Base-by-base conservation (phyloP, 1,284 basidiomycete species). In the Moesziomyces sp. region DNA sequence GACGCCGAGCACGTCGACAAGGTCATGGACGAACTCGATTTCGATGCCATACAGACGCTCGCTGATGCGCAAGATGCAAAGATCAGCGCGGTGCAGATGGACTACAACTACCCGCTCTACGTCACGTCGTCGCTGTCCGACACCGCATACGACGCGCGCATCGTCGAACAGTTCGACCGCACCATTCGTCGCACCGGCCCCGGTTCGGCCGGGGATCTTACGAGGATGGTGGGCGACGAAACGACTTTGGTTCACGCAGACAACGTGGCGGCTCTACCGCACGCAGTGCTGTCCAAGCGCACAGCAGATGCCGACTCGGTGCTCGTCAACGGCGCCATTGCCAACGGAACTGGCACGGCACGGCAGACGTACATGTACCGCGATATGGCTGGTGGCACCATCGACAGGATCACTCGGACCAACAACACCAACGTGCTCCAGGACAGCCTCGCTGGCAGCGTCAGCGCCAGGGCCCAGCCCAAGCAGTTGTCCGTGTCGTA, bases 31-130 rank as follows among this genome's bases (percentile, higher is more conserved):
- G n/a, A 28, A 13, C 8, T 53, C n/a, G 42, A 50, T 9, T 30
- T 54, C 1, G 52, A 54, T 23, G 44, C 46, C 2, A 34, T 58
- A 10, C 49, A 52, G 13, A 14, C 30, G 0, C 34, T 46, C 6
- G 23, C 28, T n/a, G 19, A 44, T 23, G 42, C n/a, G 21, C 26
- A 45, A 11, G 40, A 16, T 24, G 57, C 56, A 14, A 19, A 47
- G 23, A 11, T 30, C 2, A 11, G 30, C 8, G 49, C 51, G 1
- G 58, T 61, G 14, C 51, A 68, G 30, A 30, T 54, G 11, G 52
- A 69, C 44, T 69, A 48, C 49, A 69, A 63, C 52, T 69, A 63
- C 28, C 66, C 66, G 21, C 60, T 69, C 30, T 55, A 55, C 52
- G 60, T 26, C 14, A 45, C 54, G 3, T 59, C 60, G 10, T 38